Conservation (phyloP, 2,329 filamentous ascomycete species). For the Botrytis aclada region DNA sequence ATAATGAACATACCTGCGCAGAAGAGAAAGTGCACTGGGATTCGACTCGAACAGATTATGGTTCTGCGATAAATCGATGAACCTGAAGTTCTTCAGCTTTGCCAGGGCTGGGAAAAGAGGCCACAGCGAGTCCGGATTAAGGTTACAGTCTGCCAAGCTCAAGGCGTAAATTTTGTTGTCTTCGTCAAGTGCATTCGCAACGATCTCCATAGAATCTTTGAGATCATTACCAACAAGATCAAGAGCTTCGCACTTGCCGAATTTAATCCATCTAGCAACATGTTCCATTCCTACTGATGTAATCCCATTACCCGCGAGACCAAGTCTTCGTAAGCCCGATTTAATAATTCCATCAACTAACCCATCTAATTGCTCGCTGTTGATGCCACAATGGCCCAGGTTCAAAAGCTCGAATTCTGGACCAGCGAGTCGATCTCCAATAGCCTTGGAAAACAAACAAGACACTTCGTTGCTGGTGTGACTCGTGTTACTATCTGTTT, state of each 20-base stretch:
- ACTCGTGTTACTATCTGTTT: slow-evolving; percentile 23
- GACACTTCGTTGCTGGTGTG: slow-evolving; percentile 45
- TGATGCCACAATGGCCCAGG: slow-evolving; percentile 74
- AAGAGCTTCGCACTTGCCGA: slow-evolving; percentile 78
- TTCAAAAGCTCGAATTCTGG: slow-evolving; percentile 77
- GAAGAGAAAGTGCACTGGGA: slow-evolving; percentile 68
- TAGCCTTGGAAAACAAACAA: slow-evolving; percentile 67
- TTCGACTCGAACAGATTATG: slow-evolving; percentile 70
- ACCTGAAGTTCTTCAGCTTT: slow-evolving; percentile 70
- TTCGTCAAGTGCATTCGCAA: slow-evolving; percentile 52
- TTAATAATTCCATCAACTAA: slow-evolving; percentile 81
- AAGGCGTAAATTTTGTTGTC: slow-evolving; percentile 70
- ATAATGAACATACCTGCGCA: slow-evolving; percentile 61
- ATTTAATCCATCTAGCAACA: slow-evolving; percentile 71
- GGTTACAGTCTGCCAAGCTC: slow-evolving; percentile 80
- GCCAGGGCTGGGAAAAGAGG: slow-evolving; percentile 71
- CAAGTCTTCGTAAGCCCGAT: slow-evolving; percentile 73
- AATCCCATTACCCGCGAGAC: slow-evolving; percentile 78
- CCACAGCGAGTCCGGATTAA: slow-evolving; percentile 69
- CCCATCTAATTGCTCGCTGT: slow-evolving; percentile 65
- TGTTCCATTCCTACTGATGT: slow-evolving; percentile 71
- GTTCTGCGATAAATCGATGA: slow-evolving; percentile 91
- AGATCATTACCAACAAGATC: slow-evolving; percentile 85
- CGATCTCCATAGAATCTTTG: slow-evolving; percentile 50
- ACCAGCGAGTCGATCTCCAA: slow-evolving; percentile 74